A percentile compares a stretch with the other conserved stretches of the same genome.
phyloP scores from a whole-genome alignment of 768 basidiomycete species.

The Cystofilobasidium macerans region DNA sequence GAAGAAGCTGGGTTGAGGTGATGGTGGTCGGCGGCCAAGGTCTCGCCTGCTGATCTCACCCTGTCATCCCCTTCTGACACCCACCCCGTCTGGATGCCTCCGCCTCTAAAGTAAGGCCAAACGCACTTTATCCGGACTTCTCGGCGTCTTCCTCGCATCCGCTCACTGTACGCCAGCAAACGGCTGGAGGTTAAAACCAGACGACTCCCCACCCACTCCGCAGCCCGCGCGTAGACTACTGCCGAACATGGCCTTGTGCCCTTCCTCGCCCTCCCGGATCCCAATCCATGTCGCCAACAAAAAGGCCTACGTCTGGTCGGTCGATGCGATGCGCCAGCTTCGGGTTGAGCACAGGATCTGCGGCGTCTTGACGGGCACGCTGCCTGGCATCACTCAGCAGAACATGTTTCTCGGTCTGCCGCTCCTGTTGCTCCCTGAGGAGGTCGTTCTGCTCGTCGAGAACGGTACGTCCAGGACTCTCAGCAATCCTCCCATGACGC shows the following conservation, averaged over 20 bases:
- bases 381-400: constrained; percentile 89
- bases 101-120: too few relatives aligned
- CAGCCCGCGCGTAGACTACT: too few relatives aligned
- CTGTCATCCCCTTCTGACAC: too few relatives aligned
- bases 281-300: constrained; percentile 23
- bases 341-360: constrained; percentile 72
- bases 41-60: too few relatives aligned
- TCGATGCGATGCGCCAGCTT: constrained; percentile 57
- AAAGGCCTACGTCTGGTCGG: constrained; percentile 22
- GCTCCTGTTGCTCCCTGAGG: constrained; percentile 76
- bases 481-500: too few relatives aligned
- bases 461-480: constrained; percentile 48
- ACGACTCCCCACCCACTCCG: too few relatives aligned
- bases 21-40: too few relatives aligned
- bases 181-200: too few relatives aligned
- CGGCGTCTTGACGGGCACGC: constrained; percentile 75
- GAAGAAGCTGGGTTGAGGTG: neutral
- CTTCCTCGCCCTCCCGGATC: neutral
- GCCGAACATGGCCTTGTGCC: neutral
- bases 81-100: too few relatives aligned
- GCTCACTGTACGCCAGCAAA: too few relatives aligned
- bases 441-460: constrained; percentile 73
- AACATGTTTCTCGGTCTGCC: constrained; percentile 94
- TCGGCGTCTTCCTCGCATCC: too few relatives aligned
- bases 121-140: too few relatives aligned